A percentile compares a stretch with the other conserved stretches of the same genome.
Evolutionary conservation across 2,329 filamentous ascomycete species (phyloP).

Genomic region (Fusarium burgessii): DNA sequence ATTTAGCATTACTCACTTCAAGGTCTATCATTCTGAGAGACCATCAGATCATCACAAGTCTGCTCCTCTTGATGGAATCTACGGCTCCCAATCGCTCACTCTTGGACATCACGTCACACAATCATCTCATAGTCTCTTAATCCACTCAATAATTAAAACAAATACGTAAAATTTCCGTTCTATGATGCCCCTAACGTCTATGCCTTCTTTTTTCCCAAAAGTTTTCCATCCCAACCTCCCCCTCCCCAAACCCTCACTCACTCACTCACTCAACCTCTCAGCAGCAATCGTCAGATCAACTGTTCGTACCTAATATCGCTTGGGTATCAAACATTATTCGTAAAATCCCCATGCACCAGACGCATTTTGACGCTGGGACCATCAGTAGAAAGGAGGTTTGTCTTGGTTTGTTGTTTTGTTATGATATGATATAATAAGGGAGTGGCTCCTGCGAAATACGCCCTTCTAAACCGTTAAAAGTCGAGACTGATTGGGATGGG

Average conservation of each 20-base stretch:
- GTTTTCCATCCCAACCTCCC: not conserved
- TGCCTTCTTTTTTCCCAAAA: conserved; percentile 31
- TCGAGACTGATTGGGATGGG: conserved; percentile 7
- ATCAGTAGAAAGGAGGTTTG: conserved; percentile 36
- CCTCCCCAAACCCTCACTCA: not conserved
- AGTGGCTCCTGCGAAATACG: conserved; percentile 12
- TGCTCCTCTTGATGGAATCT: not conserved
- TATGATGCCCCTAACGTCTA: conserved; percentile 39
- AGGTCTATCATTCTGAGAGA: not conserved
- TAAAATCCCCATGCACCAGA: conserved; percentile 41
- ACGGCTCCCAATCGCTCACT: not conserved
- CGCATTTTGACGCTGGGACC: conserved; percentile 26
- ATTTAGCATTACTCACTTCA: not conserved
- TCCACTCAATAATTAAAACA: conserved; percentile 31
- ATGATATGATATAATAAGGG: conserved; percentile 5
- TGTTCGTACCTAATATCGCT: conserved; percentile 27
- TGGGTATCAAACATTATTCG: conserved; percentile 44
- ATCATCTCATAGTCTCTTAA: not conserved
- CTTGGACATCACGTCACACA: not conserved
- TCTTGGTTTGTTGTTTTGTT: conserved; percentile 35
- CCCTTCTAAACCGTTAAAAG: not conserved
- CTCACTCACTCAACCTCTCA: not conserved
- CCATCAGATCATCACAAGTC: not conserved
- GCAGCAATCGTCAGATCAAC: conserved; percentile 12
- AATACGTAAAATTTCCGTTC: conserved; percentile 37